A percentile compares a stretch with the other conserved stretches of the same genome.
Conservation (phyloP, 1,139 yeast species). For the Taphrina confusa region DNA sequence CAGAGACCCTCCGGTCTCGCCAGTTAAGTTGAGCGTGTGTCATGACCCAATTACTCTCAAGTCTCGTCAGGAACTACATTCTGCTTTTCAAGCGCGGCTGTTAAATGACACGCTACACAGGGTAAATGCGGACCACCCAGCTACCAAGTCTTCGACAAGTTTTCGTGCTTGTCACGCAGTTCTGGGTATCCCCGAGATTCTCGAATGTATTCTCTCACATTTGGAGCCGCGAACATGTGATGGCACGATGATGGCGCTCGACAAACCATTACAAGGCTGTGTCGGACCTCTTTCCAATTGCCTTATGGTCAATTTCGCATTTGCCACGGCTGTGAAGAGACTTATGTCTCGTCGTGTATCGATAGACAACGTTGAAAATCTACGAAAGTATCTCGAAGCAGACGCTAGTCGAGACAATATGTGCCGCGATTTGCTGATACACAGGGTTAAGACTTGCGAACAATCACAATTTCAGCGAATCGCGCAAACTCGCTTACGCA, state of each 20-base stretch:
- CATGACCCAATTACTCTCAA: too few species aligned
- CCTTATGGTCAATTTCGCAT: constrained; percentile 20
- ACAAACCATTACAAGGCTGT: background rate
- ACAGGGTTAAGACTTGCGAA: constrained; percentile 9
- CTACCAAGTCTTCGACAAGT: background rate
- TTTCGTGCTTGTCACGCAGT: background rate
- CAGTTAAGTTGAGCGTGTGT: too few species aligned
- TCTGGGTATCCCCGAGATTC: constrained; percentile 20
- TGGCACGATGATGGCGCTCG: background rate
- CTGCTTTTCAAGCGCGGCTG: too few species aligned
- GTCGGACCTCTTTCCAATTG: constrained; percentile 18
- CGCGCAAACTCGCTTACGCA: constrained; percentile 50
- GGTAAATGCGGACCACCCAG: too few species aligned
- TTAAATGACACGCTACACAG: too few species aligned
- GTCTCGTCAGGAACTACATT: too few species aligned
- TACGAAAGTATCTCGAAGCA: background rate
- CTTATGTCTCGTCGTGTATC: constrained; percentile 11
- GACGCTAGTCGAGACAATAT: constrained; percentile 5
- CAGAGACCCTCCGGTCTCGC: too few species aligned
- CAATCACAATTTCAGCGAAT: constrained; percentile 17
- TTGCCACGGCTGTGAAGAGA: constrained; percentile 3
- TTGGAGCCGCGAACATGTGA: too few species aligned
- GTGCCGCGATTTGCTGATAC: constrained; percentile 28
- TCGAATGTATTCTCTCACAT: constrained; percentile 11
- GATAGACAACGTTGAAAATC: background rate